Evolutionary conservation across 352 stramenopile species (phyloP), one percentile per base, ranked within the genome.

Genomic region (Phytophthora pisi): DNA sequence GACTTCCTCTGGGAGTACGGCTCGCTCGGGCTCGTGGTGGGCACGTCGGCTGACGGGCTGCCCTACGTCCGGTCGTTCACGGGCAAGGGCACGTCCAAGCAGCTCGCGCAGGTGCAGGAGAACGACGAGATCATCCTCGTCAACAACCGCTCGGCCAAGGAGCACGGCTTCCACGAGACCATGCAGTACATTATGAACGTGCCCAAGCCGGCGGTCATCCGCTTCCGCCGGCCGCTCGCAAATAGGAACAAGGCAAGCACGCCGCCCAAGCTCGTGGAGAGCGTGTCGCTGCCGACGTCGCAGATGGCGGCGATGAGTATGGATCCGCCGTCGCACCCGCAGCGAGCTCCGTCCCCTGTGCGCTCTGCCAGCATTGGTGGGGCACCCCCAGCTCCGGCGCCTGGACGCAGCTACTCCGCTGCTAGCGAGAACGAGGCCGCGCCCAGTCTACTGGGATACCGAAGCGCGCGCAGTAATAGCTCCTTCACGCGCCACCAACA

Each of bases 131-230:
- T 95, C 64, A 73, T 93, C 40, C 77, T 93, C 63, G 86, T 95
- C 49, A 95, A 95, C 61, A 75, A 93, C 55, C 69, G 57, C 20
- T 77, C 70, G 13, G 71, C 82, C 11, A 61, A 70, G 31, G 69
- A 87, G 5, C 67, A 79, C 51, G 87, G 86, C 40, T 95, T 95
- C 61, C 78, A 80, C 2, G 80, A 89, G 67, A 90, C 68, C n/a
- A 93, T 95, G 84, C 78, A 89, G 57, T 92, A 91, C 69, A 85
- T 95, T 70, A 92, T 92, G 84, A 88, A 90, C 66, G 84, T 93
- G 45, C 82, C 85, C 55, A 93, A 93, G 75, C 87, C 87, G 5
- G 84, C 85, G 0, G 79, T 93, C 1, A 78, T 95, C 20, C 84
- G 87, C 5, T 95, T 95, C 61, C 82, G 83, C 55, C 76, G 81